Percentiles rank a stretch among this genome's conserved stretches.
Evolutionary conservation across 768 basidiomycete species (phyloP).

Genomic region (Boletus rufocinnamomeus): DNA sequence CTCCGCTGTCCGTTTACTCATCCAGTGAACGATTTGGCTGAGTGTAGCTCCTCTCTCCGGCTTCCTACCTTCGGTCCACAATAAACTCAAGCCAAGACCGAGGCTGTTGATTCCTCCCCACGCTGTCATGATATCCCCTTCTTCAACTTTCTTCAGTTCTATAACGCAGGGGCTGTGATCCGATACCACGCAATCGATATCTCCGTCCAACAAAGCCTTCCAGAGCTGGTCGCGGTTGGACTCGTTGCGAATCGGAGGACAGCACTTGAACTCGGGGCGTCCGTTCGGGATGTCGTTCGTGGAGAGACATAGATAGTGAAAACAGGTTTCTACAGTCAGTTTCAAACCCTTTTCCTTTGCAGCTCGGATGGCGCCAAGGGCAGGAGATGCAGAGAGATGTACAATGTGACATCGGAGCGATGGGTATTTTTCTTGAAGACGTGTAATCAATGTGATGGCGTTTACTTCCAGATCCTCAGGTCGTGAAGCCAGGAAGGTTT

Average conservation of each 20-base stretch:
- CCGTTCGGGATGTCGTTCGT: slow-evolving; percentile 73
- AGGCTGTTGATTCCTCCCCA: slow-evolving; percentile 96
- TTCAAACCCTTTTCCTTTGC: slow-evolving; percentile 66
- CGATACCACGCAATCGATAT: slow-evolving; percentile 92
- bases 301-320: slow-evolving; percentile 88
- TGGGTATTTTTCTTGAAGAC: slow-evolving; percentile 62
- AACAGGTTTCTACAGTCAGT: slow-evolving; percentile 94
- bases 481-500: slow-evolving; percentile 84
- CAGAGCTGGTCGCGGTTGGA: slow-evolving; percentile 76
- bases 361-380: slow-evolving; percentile 72
- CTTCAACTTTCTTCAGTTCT: slow-evolving; percentile 75
- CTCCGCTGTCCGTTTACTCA: slow-evolving; percentile 67
- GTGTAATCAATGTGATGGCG: slow-evolving; percentile 78
- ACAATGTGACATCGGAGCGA: slow-evolving; percentile 88
- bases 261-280: slow-evolving; percentile 91
- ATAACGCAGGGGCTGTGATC: slow-evolving; percentile 93
- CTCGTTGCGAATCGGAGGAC: slow-evolving; percentile 83
- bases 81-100: slow-evolving; percentile 82
- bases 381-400: slow-evolving; percentile 85
- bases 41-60: slow-evolving; percentile 54
- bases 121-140: slow-evolving; percentile 82
- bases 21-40: slow-evolving; percentile 72
- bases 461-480: slow-evolving; percentile 77
- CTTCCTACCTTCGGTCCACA: slow-evolving; percentile 83
- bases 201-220: slow-evolving; percentile 77